Evolutionary conservation across 495 filamentous ascomycete species (phyloP).

Genomic region (Daldinia decipiens): DNA sequence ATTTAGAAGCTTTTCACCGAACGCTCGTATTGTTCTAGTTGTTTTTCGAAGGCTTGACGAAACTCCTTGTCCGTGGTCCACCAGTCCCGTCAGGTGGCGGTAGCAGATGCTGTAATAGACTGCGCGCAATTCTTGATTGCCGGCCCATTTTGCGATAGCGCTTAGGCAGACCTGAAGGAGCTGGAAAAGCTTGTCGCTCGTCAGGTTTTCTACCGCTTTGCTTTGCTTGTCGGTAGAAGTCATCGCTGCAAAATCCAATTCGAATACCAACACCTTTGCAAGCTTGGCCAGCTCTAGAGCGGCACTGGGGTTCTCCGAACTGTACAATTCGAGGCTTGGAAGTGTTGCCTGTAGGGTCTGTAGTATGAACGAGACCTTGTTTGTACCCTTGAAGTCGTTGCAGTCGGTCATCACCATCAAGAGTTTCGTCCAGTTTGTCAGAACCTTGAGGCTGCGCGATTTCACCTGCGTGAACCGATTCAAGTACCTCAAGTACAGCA

Average conservation of each 20-base stretch:
- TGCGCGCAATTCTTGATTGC: conserved; percentile 76
- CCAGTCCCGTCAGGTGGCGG: conserved; percentile 80
- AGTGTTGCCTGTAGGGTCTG: conserved; percentile 85
- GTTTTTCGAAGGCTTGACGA: conserved; percentile 68
- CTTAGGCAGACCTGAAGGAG: conserved; percentile 85
- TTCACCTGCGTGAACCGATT: conserved; percentile 72
- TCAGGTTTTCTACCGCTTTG: conserved; percentile 71
- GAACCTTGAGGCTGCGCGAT: conserved; percentile 68
- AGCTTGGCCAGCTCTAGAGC: conserved; percentile 80
- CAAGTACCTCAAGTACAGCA: conserved; percentile 66
- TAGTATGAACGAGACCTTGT: conserved; percentile 78
- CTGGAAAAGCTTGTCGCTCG: conserved; percentile 89
- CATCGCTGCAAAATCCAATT: conserved; percentile 68
- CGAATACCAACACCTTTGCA: conserved; percentile 78
- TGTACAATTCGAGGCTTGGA: conserved; percentile 81
- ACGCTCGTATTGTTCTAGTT: conserved; percentile 76
- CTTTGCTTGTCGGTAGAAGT: conserved; percentile 52
- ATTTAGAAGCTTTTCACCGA: conserved; percentile 82
- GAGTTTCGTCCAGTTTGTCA: conserved; percentile 84
- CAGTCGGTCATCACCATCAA: conserved; percentile 79
- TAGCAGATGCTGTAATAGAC: conserved; percentile 89
- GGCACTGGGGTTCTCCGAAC: conserved; percentile 69
- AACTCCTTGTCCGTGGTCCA: conserved; percentile 58
- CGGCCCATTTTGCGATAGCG: conserved; percentile 75
- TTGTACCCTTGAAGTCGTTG: conserved; percentile 74